These are phyloP conservation scores for Calonectria naviculata DNA, from an alignment of 2,329 filamentous ascomycete genomes.

Conservation along the genomic window DNA sequence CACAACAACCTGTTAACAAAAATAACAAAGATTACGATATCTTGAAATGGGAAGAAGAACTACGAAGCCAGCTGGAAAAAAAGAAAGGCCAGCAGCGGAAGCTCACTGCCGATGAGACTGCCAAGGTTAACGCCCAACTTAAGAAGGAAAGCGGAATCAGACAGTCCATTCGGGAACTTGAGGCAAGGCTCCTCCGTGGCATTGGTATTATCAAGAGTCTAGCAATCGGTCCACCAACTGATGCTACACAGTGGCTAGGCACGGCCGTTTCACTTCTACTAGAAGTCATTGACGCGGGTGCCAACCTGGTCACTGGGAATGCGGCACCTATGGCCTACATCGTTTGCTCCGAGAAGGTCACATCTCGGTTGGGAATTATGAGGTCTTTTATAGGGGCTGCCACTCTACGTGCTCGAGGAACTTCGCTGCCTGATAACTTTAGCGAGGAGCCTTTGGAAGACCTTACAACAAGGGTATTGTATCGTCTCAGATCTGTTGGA, in stretches of 20 bases:
- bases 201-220: constrained; percentile 88
- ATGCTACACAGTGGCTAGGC: constrained; percentile 89
- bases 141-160: constrained; percentile 88
- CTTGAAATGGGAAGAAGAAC: constrained; percentile 95
- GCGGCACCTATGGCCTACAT: constrained; percentile 83
- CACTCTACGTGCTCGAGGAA: constrained; percentile 81
- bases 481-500: constrained; percentile 87
- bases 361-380: constrained; percentile 78
- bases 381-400: constrained; percentile 89
- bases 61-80: constrained; percentile 86
- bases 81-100: constrained; percentile 95
- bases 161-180: constrained; percentile 74
- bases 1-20: constrained; percentile 78
- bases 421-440: constrained; percentile 78
- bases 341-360: constrained; percentile 79
- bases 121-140: constrained; percentile 91
- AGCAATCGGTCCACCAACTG: constrained; percentile 87
- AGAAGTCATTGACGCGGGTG: constrained; percentile 81
- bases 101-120: constrained; percentile 86
- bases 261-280: constrained; percentile 80
- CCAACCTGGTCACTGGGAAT: constrained; percentile 84
- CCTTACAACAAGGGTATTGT: constrained; percentile 88
- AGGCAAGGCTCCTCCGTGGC: constrained; percentile 80
- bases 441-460: constrained; percentile 85
- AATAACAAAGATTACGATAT: constrained; percentile 96